Conservation (phyloP, 148 eudicot genomes). For the Spergularia marina region DNA sequence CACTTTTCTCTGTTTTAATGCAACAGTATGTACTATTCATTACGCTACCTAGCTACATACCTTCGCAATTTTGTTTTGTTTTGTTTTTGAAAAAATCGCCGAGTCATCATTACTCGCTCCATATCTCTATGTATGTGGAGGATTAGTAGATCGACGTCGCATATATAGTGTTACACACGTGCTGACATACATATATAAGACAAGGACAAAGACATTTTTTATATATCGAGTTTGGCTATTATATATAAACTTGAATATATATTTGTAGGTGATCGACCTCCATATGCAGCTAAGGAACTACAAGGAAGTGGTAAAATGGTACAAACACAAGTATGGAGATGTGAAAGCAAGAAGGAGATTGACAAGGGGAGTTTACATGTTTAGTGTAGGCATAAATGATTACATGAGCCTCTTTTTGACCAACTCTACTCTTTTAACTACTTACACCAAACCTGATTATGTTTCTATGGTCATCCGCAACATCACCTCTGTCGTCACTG, state of each 20-base stretch:
- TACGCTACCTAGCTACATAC: too few relatives aligned
- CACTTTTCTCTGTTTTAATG: neutral
- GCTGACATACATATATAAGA: too few relatives aligned
- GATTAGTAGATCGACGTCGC: too few relatives aligned
- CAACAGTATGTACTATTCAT: neutral
- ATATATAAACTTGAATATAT: too few relatives aligned
- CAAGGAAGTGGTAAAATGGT: conserved; percentile 32
- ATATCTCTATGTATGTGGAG: too few relatives aligned
- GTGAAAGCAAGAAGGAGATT: conserved; percentile 27
- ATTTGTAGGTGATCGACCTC: conserved; percentile 36
- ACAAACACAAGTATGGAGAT: conserved; percentile 33
- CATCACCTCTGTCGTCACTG: conserved; percentile 29
- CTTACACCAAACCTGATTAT: conserved; percentile 19
- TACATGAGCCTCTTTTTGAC: conserved; percentile 29
- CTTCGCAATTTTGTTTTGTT: too few relatives aligned
- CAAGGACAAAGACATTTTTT: neutral
- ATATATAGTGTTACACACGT: too few relatives aligned
- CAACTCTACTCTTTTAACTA: conserved; percentile 24
- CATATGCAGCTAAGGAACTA: conserved; percentile 42
- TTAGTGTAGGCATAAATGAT: conserved; percentile 51
- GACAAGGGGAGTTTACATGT: conserved; percentile 39
- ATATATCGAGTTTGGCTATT: too few relatives aligned
- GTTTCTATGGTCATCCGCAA: conserved; percentile 32
- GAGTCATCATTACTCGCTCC: too few relatives aligned
- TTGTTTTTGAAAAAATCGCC: too few relatives aligned